A percentile compares a stretch with the other conserved stretches of the same genome.
Evolutionary conservation across 352 stramenopile species (phyloP).

Genomic region (Lagenidium giganteum): DNA sequence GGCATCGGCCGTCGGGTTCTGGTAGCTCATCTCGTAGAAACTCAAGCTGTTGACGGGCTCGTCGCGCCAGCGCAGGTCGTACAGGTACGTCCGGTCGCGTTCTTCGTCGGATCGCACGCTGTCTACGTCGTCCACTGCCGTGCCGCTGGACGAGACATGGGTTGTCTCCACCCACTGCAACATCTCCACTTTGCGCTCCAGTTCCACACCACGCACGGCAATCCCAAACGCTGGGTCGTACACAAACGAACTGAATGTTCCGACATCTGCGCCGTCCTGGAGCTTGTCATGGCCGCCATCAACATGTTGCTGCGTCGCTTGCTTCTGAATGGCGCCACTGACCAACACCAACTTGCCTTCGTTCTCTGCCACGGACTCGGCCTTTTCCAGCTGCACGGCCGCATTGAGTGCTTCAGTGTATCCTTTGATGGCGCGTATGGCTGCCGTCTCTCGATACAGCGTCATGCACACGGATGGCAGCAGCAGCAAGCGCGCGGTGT

Average conservation of each 20-base stretch:
- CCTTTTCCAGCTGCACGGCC: slow-evolving; percentile 8
- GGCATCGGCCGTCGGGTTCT: slow-evolving; percentile 53
- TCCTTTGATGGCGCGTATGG: too few relatives aligned
- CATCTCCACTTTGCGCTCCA: slow-evolving; percentile 72
- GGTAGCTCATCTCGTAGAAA: slow-evolving; percentile 59
- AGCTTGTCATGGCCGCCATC: slow-evolving; percentile 2
- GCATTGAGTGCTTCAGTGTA: too few relatives aligned
- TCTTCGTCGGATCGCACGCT: slow-evolving; percentile 43
- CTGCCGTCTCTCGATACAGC: too few relatives aligned
- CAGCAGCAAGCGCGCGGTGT: too few relatives aligned
- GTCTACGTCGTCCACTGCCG: slow-evolving; percentile 33
- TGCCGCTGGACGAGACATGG: slow-evolving; percentile 43
- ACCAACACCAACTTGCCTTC: slow-evolving; percentile 24
- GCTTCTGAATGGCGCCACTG: slow-evolving; percentile 31
- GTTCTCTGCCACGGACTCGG: slow-evolving; percentile 5
- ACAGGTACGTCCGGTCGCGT: slow-evolving; percentile 64
- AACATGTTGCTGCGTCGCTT: slow-evolving; percentile 11
- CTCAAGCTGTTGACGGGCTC: slow-evolving; percentile 41
- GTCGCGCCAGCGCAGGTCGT: slow-evolving; percentile 55
- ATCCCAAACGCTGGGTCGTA: slow-evolving; percentile 58
- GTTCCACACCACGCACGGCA: slow-evolving; percentile 52
- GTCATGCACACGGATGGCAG: too few relatives aligned
- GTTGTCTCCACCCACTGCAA: slow-evolving; percentile 78
- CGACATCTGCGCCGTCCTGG: slow-evolving; percentile 10
- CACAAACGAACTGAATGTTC: slow-evolving; percentile 45